phyloP scores from a whole-genome alignment of 1,284 basidiomycete species.

The Vanrija humicola region DNA sequence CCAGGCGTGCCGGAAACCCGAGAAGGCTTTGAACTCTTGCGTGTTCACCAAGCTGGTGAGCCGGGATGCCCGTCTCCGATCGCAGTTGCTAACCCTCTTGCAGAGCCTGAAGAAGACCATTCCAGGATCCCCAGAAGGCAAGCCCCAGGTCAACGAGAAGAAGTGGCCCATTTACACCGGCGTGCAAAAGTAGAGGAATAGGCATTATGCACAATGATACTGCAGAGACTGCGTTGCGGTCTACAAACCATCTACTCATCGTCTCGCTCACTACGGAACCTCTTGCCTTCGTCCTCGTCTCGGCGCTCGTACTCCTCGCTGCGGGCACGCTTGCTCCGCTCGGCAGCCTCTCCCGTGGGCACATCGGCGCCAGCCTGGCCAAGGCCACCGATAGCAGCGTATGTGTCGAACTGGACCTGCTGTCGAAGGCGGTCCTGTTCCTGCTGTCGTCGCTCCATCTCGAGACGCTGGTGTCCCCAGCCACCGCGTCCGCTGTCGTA shows the following conservation, averaged over 20 bases:
- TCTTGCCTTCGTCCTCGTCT: slow-evolving; percentile 39
- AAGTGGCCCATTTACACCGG: slow-evolving; percentile 73
- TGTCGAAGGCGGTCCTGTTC: slow-evolving; percentile 76
- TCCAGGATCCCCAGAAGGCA: slow-evolving; percentile 80
- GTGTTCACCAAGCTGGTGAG: slow-evolving; percentile 86
- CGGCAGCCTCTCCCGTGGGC: slow-evolving; percentile 44
- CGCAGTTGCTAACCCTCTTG: slow-evolving; percentile 49
- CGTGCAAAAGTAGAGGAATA: slow-evolving; percentile 61
- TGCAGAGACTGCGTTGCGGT: background rate
- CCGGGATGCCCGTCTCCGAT: slow-evolving; percentile 32
- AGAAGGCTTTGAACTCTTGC: slow-evolving; percentile 86
- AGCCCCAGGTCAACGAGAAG: slow-evolving; percentile 86
- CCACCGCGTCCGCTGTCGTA: slow-evolving; percentile 94
- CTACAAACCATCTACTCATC: slow-evolving; percentile 24
- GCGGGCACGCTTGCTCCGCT: slow-evolving; percentile 32
- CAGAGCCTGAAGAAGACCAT: slow-evolving; percentile 81
- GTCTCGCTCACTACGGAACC: slow-evolving; percentile 39
- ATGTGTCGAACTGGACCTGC: slow-evolving; percentile 74
- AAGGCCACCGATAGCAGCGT: slow-evolving; percentile 75
- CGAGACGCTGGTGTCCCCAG: slow-evolving; percentile 67
- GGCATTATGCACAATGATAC: too few species aligned
- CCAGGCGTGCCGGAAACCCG: slow-evolving; percentile 83
- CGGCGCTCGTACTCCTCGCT: slow-evolving; percentile 22
- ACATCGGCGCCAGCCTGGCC: slow-evolving; percentile 77
- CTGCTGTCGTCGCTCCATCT: slow-evolving; percentile 55